Evolutionary conservation across 805 yeast genomes (phyloP).

Genomic region (Lachancea sp.): DNA sequence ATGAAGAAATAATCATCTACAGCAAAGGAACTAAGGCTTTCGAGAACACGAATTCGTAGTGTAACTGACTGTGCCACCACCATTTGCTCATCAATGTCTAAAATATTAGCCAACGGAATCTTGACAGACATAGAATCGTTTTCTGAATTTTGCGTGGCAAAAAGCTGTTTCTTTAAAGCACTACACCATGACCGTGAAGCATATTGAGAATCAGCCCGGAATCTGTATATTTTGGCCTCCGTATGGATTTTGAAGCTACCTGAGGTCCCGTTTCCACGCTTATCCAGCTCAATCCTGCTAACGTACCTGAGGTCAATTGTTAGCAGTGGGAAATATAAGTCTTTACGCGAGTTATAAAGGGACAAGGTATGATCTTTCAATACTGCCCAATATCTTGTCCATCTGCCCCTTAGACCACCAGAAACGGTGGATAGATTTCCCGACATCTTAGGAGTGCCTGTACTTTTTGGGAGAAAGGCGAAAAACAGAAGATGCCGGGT

Average conservation of each 20-base stretch:
- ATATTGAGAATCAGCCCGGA: constrained; percentile 65
- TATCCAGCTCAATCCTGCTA: constrained; percentile 46
- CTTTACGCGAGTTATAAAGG: constrained; percentile 64
- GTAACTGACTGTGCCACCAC: constrained; percentile 53
- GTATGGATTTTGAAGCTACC: constrained; percentile 56
- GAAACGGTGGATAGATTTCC: constrained; percentile 38
- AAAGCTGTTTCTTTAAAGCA: constrained; percentile 65
- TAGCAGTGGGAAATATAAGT: constrained; percentile 74
- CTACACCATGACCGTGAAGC: constrained; percentile 80
- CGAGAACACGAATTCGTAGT: constrained; percentile 55
- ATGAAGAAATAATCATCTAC: constrained; percentile 67
- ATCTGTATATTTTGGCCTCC: constrained; percentile 50
- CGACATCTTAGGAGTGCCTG: constrained; percentile 39
- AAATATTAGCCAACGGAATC: constrained; percentile 63
- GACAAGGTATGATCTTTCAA: constrained; percentile 62
- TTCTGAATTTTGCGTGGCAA: constrained; percentile 56
- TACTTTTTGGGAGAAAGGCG: constrained; percentile 64
- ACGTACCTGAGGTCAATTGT: constrained; percentile 69
- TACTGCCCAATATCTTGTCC: constrained; percentile 71
- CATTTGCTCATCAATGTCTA: constrained; percentile 51
- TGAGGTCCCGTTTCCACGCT: constrained; percentile 15
- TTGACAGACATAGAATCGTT: constrained; percentile 70
- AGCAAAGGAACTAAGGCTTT: constrained; percentile 45
- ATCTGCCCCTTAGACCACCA: constrained; percentile 17
- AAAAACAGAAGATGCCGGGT: constrained; percentile 58